Percentiles rank a stretch among this genome's conserved stretches.
Evolutionary conservation across 768 basidiomycete species (phyloP).

Genomic region (Boletus pseudo-olivaceus): DNA sequence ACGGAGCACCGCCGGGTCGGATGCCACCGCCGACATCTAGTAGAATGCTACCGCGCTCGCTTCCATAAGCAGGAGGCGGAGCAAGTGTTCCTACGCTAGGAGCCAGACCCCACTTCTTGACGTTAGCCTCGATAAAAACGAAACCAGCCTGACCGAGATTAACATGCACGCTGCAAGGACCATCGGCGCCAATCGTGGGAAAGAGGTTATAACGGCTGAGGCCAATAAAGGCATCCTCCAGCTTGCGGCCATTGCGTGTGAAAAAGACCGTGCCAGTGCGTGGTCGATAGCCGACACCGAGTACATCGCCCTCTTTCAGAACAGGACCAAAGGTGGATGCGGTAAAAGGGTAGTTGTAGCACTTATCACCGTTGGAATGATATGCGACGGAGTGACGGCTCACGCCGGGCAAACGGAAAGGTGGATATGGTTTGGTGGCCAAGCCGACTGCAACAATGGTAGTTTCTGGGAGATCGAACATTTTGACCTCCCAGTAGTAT

Average conservation of each 20-base stretch:
- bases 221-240: constrained; percentile 94
- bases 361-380: constrained; percentile 95
- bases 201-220: constrained; percentile 91
- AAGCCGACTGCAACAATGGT: constrained; percentile 92
- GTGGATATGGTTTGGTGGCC: constrained; percentile 95
- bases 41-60: constrained; percentile 93
- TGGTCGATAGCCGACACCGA: constrained; percentile 94
- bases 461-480: constrained; percentile 90
- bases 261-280: constrained; percentile 98
- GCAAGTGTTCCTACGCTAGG: constrained; percentile 96
- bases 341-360: constrained; percentile 95
- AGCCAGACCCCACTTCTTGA: constrained; percentile 99
- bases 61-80: constrained; percentile 96
- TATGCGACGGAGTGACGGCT: constrained; percentile 90
- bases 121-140: constrained; percentile 99
- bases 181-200: constrained; percentile 95
- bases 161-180: constrained; percentile 94
- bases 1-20: constrained; percentile 36
- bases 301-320: constrained; percentile 91
- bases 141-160: constrained; percentile 98
- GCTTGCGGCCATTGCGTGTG: constrained; percentile 95
- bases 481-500: constrained; percentile 99
- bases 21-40: constrained; percentile 70
- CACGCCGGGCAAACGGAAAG: constrained; percentile 87
- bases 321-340: constrained; percentile 75